phyloP scores from a whole-genome alignment of 2,329 filamentous ascomycete species.

The Metarhizium robertsii region DNA sequence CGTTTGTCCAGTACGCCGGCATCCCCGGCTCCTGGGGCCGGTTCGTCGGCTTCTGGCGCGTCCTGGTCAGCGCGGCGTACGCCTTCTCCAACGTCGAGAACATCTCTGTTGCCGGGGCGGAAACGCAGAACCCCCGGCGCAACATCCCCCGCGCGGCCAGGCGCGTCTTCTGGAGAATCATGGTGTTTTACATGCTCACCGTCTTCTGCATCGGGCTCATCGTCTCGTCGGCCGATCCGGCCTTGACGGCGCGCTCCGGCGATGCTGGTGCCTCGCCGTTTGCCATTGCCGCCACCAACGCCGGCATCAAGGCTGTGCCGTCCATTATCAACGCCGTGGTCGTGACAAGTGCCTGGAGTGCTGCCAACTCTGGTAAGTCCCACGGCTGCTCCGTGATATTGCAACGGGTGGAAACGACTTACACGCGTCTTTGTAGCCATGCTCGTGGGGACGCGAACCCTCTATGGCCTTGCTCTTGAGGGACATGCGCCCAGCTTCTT shows the following conservation, averaged over 20 bases:
- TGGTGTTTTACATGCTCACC: constrained; percentile 42
- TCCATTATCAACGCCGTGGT: constrained; percentile 45
- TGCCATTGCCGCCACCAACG: constrained; percentile 39
- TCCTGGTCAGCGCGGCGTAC: constrained; percentile 26
- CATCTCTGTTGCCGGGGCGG: constrained; percentile 35
- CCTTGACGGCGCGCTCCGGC: constrained; percentile 15
- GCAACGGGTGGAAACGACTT: not conserved
- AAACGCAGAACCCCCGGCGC: constrained; percentile 37
- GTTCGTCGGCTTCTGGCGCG: constrained; percentile 35
- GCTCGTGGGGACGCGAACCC: constrained; percentile 43
- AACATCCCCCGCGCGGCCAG: constrained; percentile 41
- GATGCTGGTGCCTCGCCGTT: constrained; percentile 38
- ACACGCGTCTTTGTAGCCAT: constrained; percentile 2
- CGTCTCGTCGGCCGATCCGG: constrained; percentile 29
- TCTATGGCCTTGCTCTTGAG: constrained; percentile 52
- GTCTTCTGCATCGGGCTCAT: constrained; percentile 43
- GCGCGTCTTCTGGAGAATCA: constrained; percentile 46
- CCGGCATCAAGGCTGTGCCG: constrained; percentile 38
- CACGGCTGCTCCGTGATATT: not conserved
- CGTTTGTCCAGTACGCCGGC: constrained; percentile 35
- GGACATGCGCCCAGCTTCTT: constrained; percentile 52
- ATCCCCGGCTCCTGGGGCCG: constrained; percentile 42
- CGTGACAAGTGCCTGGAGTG: constrained; percentile 12
- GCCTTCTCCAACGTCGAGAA: constrained; percentile 43
- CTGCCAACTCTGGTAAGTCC: constrained; percentile 10